Evolutionary conservation across 495 filamentous ascomycete species (phyloP).

Genomic region (Xylaria longipes): DNA sequence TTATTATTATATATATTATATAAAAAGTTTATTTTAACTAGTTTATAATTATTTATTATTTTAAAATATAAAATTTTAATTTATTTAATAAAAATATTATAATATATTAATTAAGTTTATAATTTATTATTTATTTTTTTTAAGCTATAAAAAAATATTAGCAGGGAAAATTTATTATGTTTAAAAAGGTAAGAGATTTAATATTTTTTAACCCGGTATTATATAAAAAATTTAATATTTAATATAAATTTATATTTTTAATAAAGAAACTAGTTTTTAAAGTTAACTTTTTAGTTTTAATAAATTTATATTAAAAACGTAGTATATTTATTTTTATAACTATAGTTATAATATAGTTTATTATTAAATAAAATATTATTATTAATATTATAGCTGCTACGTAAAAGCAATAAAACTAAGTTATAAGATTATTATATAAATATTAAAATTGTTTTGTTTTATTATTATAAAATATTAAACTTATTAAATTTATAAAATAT

Average conservation of each 20-base stretch:
- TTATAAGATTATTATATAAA: neutral
- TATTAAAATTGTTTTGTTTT: neutral
- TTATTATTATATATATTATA: neutral
- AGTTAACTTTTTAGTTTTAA: neutral
- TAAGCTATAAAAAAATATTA: neutral
- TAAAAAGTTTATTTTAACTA: neutral
- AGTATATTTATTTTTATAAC: neutral
- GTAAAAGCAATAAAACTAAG: neutral
- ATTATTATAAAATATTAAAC: neutral
- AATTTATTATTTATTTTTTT: neutral
- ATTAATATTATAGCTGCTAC: neutral
- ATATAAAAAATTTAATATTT: neutral
- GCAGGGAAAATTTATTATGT: neutral
- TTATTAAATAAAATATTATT: neutral
- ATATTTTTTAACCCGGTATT: neutral
- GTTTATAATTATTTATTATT: neutral
- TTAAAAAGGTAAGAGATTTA: neutral
- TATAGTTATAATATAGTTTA: neutral
- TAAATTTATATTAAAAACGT: neutral
- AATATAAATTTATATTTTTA: neutral
- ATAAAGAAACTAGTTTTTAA: neutral
- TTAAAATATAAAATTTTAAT: constrained; percentile 2
- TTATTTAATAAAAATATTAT: too few species aligned
- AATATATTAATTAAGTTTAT: too few species aligned
- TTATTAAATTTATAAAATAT: neutral